Conservation (phyloP, 768 basidiomycete species). For the Clitopilus hobsonii region DNA sequence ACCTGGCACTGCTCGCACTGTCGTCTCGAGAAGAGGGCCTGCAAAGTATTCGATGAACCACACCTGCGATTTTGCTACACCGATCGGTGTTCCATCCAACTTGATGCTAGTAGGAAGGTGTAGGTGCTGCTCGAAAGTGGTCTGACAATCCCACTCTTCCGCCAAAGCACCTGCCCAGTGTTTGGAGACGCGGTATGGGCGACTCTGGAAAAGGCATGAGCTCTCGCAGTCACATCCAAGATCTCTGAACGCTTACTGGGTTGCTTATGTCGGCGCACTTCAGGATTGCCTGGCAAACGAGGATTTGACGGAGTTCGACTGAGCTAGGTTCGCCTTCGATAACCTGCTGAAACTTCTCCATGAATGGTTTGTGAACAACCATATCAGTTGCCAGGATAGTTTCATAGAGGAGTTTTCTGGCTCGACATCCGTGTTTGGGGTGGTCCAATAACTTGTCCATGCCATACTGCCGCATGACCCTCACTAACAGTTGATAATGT, state of each 20-base stretch:
- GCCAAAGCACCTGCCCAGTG: conserved; percentile 89
- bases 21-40: conserved; percentile 77
- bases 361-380: conserved; percentile 84
- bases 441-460: conserved; percentile 65
- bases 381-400: conserved; percentile 94
- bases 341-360: conserved; percentile 55
- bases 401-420: conserved; percentile 72
- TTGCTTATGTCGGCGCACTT: conserved; percentile 99
- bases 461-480: conserved; percentile 77
- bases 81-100: conserved; percentile 38
- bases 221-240: too few relatives aligned
- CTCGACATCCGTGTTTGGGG: conserved; percentile 36
- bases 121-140: conserved; percentile 76
- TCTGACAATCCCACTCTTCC: conserved; percentile 90
- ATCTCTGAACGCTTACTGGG: conserved; percentile 66
- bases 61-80: conserved; percentile 78
- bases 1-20: conserved; percentile 73
- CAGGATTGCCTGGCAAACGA: conserved; percentile 86
- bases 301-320: conserved; percentile 48
- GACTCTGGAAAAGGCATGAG: conserved; percentile 65
- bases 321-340: conserved; percentile 36
- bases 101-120: conserved; percentile 63
- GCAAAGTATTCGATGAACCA: conserved; percentile 85
- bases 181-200: conserved; percentile 87
- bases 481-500: conserved; percentile 79